Evolutionary conservation across 768 basidiomycete species (phyloP), one percentile per base, ranked within the genome.

Genomic region (Rhizopogon salebrosus): DNA sequence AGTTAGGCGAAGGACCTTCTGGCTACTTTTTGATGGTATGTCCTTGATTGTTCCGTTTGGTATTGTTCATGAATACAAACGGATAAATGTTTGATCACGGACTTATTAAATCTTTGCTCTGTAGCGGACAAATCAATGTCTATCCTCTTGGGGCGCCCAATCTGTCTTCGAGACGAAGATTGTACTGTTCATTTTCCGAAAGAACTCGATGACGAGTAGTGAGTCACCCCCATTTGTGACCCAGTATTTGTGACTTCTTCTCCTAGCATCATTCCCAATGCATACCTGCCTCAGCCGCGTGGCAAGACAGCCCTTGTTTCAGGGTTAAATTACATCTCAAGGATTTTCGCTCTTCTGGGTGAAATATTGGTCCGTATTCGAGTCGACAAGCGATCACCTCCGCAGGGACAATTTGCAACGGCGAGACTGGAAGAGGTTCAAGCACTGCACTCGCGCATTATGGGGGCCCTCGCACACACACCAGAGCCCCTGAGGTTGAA

Each of bases 171-270:
- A 49, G 90, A 93, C 62, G 93, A 94, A 65, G 92, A 95, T 67
- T 93, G 91, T 69, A 91, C 89, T 8, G 81, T 90, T 2, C 85
- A 90, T 65, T 91, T 92, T 71, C 90, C 90, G 24, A 88, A 85
- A 68, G 89, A 92, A 70, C 73, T 92, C 53, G 89, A 92, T 68
- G 89, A 92, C 64, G 89, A 92, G 73, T 92, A 90, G 89, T 92
- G 70, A 61, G 87, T 81, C 20, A 34, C 36, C 29, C 49, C 41
- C 49, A 60, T 58, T 51, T 52, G 58, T 42, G 48, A 50, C 6
- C 73, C 64, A 71, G 53, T 37, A 58, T 43, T 51, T 53, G 51
- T 51, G 41, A 50, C 54, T 57, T 60, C 57, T 57, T 55, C 59
- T 50, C 42, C 27, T 55, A 87, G 89, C 71, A 91, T 95, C 62